These are phyloP conservation scores for Fusarium sp. DNA, from an alignment of 2,329 filamentous ascomycete species.

Conservation along the genomic window DNA sequence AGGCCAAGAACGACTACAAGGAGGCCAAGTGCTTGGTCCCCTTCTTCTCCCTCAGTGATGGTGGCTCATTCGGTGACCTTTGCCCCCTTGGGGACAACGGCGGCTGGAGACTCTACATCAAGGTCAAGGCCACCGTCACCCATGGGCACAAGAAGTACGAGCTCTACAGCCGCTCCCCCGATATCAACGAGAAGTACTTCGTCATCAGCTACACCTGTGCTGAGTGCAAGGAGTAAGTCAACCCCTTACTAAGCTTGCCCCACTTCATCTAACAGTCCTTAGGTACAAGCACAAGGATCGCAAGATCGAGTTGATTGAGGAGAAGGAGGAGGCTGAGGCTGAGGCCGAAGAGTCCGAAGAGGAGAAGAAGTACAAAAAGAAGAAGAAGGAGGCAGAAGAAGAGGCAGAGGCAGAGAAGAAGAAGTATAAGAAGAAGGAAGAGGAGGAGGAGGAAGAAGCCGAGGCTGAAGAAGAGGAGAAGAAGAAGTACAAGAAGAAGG, in stretches of 20 bases:
- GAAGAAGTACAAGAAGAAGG: not conserved
- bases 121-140: conserved; percentile 42
- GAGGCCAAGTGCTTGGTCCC: conserved; percentile 45
- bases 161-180: conserved; percentile 43
- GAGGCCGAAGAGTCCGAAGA: not conserved
- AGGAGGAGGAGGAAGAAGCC: not conserved
- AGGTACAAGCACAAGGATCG: conserved; percentile 22
- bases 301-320: conserved; percentile 29
- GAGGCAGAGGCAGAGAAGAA: not conserved
- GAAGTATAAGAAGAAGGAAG: conserved; percentile 13
- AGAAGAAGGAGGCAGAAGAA: not conserved
- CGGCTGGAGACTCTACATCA: conserved; percentile 48
- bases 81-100: conserved; percentile 45
- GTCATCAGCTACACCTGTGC: conserved; percentile 46
- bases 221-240: conserved; percentile 42
- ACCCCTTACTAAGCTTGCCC: rapidly evolving
- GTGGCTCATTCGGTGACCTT: conserved; percentile 42
- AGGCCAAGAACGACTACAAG: conserved; percentile 36
- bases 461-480: not conserved
- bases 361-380: conserved; percentile 12
- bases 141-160: conserved; percentile 42
- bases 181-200: conserved; percentile 44
- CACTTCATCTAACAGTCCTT: not conserved
- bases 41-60: conserved; percentile 43
- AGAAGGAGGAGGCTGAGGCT: not conserved